Evolutionary conservation across 768 basidiomycete genomes (phyloP).

Genomic region (Kwoniella dendrophila): DNA sequence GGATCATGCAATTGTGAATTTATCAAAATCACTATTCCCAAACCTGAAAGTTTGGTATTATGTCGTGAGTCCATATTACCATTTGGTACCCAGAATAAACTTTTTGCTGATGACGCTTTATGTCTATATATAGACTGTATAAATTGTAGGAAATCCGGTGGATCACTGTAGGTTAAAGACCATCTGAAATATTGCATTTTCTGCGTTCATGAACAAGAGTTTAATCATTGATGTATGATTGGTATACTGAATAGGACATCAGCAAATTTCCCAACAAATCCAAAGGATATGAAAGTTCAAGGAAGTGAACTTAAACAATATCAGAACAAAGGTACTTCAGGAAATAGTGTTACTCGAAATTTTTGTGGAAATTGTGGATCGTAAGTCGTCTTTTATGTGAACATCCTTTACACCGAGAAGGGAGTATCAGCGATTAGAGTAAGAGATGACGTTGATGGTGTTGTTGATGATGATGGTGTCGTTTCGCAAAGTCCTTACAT

Average conservation of each 20-base stretch:
- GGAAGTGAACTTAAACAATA: conserved; percentile 10
- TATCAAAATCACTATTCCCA: conserved; percentile 15
- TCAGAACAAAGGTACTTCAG: conserved; percentile 9
- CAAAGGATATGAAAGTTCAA: conserved; percentile 4
- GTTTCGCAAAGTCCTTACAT: too few relatives aligned
- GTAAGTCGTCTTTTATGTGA: conserved; percentile 5
- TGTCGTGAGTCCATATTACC: conserved; percentile 13
- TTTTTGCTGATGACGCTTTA: not conserved
- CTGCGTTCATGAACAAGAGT: too few relatives aligned
- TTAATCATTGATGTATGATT: not conserved
- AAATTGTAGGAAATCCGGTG: conserved; percentile 18
- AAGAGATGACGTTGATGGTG: not conserved
- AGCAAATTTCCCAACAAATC: conserved; percentile 3
- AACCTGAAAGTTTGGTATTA: not conserved
- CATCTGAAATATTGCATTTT: not conserved
- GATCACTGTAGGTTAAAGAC: conserved; percentile 10
- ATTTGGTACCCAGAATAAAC: not conserved
- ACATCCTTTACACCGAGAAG: not conserved
- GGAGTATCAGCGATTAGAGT: not conserved
- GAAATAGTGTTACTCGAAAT: conserved; percentile 5
- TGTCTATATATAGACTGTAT: conserved; percentile 9
- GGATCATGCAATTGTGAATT: conserved; percentile 20
- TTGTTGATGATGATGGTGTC: not conserved
- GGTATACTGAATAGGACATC: conserved; percentile 9
- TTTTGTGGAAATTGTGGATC: conserved; percentile 23